Conservation (phyloP, 371 early-diverging fungal species). For the Catenaria anguillulae region DNA sequence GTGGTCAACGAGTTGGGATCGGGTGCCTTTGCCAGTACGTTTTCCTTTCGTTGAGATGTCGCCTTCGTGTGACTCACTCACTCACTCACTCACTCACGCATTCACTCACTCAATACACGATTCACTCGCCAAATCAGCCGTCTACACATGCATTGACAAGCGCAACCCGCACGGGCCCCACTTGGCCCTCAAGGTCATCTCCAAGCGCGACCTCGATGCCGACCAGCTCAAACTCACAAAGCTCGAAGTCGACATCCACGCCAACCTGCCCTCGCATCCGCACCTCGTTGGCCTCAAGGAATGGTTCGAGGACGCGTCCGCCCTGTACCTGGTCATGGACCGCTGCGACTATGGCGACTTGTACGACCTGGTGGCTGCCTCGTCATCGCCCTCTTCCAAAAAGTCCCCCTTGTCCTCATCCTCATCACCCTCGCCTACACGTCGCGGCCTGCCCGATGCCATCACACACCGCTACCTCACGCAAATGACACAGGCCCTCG, state of each 20-base stretch:
- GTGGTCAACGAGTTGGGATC: constrained; percentile 1
- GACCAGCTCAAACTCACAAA: not conserved
- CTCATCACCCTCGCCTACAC: not conserved
- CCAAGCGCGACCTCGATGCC: constrained; percentile 1
- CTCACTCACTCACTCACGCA: not conserved
- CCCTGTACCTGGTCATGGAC: constrained; percentile 2
- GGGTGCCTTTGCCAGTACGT: constrained; percentile 1
- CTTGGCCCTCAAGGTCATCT: constrained; percentile 6
- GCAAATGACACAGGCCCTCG: constrained; percentile 31
- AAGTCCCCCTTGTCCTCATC: not conserved
- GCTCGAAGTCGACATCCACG: not conserved
- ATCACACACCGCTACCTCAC: not conserved
- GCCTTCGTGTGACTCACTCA: no score
- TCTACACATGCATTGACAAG: not conserved
- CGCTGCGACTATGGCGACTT: constrained; percentile 1
- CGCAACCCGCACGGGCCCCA: not conserved
- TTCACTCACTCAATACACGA: no score
- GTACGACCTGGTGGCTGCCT: not conserved
- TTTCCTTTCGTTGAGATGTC: not conserved
- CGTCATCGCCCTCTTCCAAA: no score
- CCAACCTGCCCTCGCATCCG: not conserved
- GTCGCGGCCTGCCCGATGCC: not conserved
- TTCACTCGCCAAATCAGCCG: not conserved
- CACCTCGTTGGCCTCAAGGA: not conserved
- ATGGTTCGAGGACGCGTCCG: not conserved